Evolutionary conservation across 306 rosid genomes (phyloP).

Genomic region (Oemleria cerasiformis): DNA sequence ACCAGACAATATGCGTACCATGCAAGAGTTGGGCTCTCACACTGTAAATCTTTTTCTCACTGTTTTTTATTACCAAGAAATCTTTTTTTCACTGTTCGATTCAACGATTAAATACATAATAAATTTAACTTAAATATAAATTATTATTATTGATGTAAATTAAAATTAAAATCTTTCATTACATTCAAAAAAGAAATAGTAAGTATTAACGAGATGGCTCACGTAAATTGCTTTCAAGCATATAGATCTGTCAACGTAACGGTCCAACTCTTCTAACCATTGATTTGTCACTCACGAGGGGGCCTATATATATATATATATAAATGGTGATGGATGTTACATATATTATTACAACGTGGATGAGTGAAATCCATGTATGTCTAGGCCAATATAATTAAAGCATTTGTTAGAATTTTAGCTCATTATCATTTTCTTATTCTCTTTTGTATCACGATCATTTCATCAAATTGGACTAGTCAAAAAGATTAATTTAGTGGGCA

Average conservation of each 20-base stretch:
- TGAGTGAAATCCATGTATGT: background rate
- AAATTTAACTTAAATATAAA: too few species aligned
- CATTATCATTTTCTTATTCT: background rate
- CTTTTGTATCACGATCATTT: constrained; percentile 9
- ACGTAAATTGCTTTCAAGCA: constrained; percentile 3
- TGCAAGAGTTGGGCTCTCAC: constrained; percentile 24
- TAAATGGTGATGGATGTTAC: background rate
- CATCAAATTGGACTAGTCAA: constrained; percentile 21
- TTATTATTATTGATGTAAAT: too few species aligned
- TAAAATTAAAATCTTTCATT: too few species aligned
- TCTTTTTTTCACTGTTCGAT: too few species aligned
- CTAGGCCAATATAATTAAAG: background rate
- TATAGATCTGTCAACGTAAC: background rate
- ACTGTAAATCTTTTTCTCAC: constrained; percentile 10
- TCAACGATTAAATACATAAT: too few species aligned
- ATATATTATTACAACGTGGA: constrained; percentile 8
- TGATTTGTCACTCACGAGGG: background rate
- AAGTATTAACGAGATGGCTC: too few species aligned
- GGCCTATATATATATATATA: too few species aligned
- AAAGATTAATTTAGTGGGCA: background rate
- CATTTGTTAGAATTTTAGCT: background rate
- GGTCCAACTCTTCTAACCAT: constrained; percentile 20
- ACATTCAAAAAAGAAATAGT: too few species aligned
- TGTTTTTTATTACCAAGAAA: constrained; percentile 9
- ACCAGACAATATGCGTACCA: constrained; percentile 36